These are phyloP conservation scores for Pulveroboletus sp. DNA, from an alignment of 768 basidiomycete species.

Conservation along the genomic window DNA sequence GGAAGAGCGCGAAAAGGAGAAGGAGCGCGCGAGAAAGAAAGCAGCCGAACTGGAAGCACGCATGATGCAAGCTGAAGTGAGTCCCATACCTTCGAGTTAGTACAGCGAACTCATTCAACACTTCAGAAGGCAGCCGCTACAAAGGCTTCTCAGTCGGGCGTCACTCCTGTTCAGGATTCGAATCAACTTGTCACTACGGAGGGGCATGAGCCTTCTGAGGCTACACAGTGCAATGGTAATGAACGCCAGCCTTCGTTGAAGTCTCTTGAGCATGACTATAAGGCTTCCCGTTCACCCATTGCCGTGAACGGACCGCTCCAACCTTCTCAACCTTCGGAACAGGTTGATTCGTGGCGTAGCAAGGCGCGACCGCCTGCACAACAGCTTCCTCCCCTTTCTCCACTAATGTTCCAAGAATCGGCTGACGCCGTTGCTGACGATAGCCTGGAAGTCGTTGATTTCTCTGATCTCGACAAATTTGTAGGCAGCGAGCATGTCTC, in stretches of 20 bases:
- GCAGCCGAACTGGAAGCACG: conserved; percentile 71
- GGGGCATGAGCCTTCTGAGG: conserved; percentile 3
- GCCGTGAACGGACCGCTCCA: conserved; percentile 27
- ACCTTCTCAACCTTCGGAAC: conserved; percentile 27
- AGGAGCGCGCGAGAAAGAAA: conserved; percentile 77
- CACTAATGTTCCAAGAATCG: conserved; percentile 31
- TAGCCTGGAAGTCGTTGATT: conserved; percentile 77
- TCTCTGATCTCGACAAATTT: conserved; percentile 70
- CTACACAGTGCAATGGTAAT: conserved; percentile 11
- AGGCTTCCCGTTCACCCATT: conserved; percentile 2
- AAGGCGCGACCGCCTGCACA: conserved; percentile 34
- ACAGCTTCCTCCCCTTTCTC: conserved; percentile 32
- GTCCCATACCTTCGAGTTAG: conserved; percentile 8
- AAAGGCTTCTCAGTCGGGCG: conserved; percentile 46
- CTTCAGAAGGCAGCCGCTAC: conserved; percentile 37
- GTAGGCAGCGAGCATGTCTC: conserved; percentile 39
- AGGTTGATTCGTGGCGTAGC: conserved; percentile 65
- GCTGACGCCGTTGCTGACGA: conserved; percentile 49
- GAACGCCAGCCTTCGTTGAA: conserved; percentile 36
- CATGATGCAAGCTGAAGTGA: conserved; percentile 40
- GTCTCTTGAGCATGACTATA: conserved; percentile 18
- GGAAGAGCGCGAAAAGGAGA: conserved; percentile 72
- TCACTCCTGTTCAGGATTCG: conserved; percentile 26
- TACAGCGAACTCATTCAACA: conserved; percentile 4
- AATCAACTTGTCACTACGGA: conserved; percentile 4